A percentile compares a stretch with the other conserved stretches of the same genome.
phyloP scores from a whole-genome alignment of 2,329 filamentous ascomycete genomes.

The Shiraia bambusicola region DNA sequence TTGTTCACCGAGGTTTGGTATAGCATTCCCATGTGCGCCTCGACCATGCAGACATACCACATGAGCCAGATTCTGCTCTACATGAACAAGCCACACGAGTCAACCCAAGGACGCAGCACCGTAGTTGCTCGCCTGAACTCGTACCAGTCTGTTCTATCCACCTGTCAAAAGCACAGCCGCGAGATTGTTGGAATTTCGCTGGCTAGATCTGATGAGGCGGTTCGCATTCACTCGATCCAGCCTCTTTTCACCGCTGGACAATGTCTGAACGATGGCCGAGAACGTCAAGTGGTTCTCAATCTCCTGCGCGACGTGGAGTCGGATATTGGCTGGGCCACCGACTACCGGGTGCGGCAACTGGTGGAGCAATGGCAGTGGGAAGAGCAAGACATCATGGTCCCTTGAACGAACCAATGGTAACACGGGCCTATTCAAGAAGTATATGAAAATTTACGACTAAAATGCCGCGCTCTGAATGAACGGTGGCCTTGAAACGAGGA shows the following conservation, averaged over 20 bases:
- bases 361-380: conserved; percentile 50
- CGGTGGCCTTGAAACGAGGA: neutral
- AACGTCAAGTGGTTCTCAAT: conserved; percentile 57
- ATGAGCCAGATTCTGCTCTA: conserved; percentile 64
- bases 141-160: conserved; percentile 58
- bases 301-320: conserved; percentile 60
- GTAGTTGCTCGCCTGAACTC: conserved; percentile 57
- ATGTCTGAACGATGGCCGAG: conserved; percentile 56
- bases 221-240: conserved; percentile 61
- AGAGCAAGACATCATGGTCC: conserved; percentile 26
- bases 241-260: conserved; percentile 64
- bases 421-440: conserved; percentile 2
- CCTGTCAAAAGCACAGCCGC: conserved; percentile 59
- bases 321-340: conserved; percentile 66
- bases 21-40: conserved; percentile 63
- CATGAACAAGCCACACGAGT: conserved; percentile 61
- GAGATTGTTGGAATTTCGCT: conserved; percentile 64
- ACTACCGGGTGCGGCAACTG: conserved; percentile 60
- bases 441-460: neutral
- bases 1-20: conserved; percentile 63
- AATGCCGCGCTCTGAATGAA: neutral
- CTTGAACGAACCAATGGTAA: conserved; percentile 12
- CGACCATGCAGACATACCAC: conserved; percentile 66
- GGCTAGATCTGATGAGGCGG: conserved; percentile 56
- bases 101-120: conserved; percentile 54